phyloP scores from a whole-genome alignment of 139 green algal genomes.

The Chlorella sp. region DNA sequence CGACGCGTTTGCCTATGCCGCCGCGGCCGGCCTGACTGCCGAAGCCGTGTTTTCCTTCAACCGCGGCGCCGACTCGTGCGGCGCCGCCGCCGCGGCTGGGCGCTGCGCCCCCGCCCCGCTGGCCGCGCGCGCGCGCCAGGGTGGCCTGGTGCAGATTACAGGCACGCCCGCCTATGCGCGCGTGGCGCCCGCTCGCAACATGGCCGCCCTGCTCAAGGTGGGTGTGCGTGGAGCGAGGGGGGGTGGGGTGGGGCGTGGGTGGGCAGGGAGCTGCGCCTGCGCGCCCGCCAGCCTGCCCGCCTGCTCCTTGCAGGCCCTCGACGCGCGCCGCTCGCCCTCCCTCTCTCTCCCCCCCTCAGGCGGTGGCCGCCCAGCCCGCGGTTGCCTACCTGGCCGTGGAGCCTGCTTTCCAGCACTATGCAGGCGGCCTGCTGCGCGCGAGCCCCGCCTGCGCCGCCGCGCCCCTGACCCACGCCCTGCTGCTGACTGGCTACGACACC shows the following conservation, averaged over 20 bases:
- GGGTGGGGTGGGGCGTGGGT: no score
- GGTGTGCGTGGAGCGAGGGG: no score
- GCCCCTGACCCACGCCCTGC: background rate
- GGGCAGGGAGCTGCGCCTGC: no score
- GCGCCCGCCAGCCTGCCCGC: no score
- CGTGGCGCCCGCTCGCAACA: background rate
- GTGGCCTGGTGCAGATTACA: background rate
- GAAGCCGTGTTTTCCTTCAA: no score
- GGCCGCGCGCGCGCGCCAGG: background rate
- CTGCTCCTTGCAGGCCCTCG: no score
- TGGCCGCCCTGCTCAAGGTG: background rate
- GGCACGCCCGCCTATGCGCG: background rate
- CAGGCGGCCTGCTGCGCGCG: constrained; percentile 8
- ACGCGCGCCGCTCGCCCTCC: no score
- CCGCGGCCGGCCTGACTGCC: background rate
- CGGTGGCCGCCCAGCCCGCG: constrained; percentile 2
- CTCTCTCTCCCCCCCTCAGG: no score
- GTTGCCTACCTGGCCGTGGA: constrained; percentile 9
- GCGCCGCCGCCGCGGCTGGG: background rate
- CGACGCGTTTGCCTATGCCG: constrained; percentile 2
- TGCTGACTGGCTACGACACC: constrained; percentile 7
- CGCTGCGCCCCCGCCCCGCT: constrained; percentile 7
- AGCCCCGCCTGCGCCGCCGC: background rate
- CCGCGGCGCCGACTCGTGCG: no score
- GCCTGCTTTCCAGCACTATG: constrained; percentile 16